A percentile compares a stretch with the other conserved stretches of the same genome.
These are phyloP conservation scores for Botrytis deweyae DNA, from an alignment of 2,329 filamentous ascomycete genomes.

Conservation along the genomic window DNA sequence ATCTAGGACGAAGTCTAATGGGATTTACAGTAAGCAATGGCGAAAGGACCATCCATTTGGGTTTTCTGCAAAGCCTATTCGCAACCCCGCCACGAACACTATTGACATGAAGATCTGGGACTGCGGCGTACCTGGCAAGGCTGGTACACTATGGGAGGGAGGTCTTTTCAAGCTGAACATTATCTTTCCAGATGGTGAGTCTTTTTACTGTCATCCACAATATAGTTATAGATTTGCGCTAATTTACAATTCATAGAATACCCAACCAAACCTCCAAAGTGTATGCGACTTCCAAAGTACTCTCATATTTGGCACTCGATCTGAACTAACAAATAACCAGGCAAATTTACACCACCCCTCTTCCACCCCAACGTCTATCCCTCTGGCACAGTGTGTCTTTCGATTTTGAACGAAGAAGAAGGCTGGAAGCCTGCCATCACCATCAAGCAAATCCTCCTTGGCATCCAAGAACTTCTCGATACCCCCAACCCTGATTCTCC, in stretches of 20 bases:
- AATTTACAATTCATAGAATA: constrained; percentile 64
- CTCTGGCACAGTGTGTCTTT: constrained; percentile 94
- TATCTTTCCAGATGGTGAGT: constrained; percentile 85
- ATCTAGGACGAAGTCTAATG: constrained; percentile 8
- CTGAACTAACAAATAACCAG: constrained; percentile 40
- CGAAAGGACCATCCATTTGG: constrained; percentile 95
- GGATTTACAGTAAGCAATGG: constrained; percentile 72
- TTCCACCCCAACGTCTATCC: constrained; percentile 99
- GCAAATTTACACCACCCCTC: constrained; percentile 93
- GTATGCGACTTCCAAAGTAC: constrained; percentile 53
- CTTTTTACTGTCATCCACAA: neutral
- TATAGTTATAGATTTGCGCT: constrained; percentile 25
- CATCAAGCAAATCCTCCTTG: constrained; percentile 94
- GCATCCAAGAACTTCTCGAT: constrained; percentile 92
- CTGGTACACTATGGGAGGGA: constrained; percentile 97
- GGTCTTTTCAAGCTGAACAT: constrained; percentile 94
- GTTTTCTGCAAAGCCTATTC: constrained; percentile 87
- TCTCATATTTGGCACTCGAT: constrained; percentile 26
- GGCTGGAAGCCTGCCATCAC: constrained; percentile 99
- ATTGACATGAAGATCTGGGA: constrained; percentile 96
- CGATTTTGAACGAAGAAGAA: constrained; percentile 97
- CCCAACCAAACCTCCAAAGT: constrained; percentile 97
- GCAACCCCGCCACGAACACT: constrained; percentile 69
- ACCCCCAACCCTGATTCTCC: constrained; percentile 97
- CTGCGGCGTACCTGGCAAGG: constrained; percentile 92